Evolutionary conservation across 192 early-diverging fungal species (phyloP).

Genomic region (Lunasporangiospora selenospora): DNA sequence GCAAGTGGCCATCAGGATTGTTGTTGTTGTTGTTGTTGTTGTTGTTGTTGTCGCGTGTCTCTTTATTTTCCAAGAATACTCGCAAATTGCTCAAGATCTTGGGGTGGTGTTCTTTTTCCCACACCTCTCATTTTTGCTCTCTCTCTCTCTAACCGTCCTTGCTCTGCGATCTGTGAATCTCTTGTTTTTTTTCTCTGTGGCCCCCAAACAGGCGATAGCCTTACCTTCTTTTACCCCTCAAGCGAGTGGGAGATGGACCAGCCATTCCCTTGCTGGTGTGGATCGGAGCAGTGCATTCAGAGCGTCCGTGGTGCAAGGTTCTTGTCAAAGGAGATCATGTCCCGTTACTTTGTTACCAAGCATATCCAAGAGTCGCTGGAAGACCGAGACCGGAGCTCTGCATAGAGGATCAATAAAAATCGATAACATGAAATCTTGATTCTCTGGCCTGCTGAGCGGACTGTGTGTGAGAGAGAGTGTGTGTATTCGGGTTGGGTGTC

Average conservation of each 20-base stretch:
- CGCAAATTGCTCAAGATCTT: too few species aligned
- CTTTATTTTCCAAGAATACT: neutral
- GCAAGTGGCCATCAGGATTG: conserved; percentile 11
- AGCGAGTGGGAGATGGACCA: conserved; percentile 72
- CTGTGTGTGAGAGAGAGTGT: too few species aligned
- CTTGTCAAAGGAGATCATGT: conserved; percentile 48
- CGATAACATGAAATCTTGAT: too few species aligned
- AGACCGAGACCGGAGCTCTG: too few species aligned
- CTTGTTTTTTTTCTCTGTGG: too few species aligned
- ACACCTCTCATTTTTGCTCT: too few species aligned
- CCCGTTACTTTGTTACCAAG: conserved; percentile 49
- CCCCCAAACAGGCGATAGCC: conserved; percentile 53
- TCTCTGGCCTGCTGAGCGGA: too few species aligned
- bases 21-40: neutral
- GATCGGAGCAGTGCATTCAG: conserved; percentile 56
- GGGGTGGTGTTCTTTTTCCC: too few species aligned
- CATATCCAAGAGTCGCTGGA: conserved; percentile 56
- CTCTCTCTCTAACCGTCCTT: too few species aligned
- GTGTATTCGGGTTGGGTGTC: too few species aligned
- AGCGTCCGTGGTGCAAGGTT: conserved; percentile 56
- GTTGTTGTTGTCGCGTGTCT: neutral
- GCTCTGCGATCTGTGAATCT: too few species aligned
- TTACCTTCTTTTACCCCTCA: conserved; percentile 68
- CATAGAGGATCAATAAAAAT: too few species aligned
- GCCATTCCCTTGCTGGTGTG: conserved; percentile 67